Conservation (phyloP, 306 rosid genomes). For the Castanea sativa region DNA sequence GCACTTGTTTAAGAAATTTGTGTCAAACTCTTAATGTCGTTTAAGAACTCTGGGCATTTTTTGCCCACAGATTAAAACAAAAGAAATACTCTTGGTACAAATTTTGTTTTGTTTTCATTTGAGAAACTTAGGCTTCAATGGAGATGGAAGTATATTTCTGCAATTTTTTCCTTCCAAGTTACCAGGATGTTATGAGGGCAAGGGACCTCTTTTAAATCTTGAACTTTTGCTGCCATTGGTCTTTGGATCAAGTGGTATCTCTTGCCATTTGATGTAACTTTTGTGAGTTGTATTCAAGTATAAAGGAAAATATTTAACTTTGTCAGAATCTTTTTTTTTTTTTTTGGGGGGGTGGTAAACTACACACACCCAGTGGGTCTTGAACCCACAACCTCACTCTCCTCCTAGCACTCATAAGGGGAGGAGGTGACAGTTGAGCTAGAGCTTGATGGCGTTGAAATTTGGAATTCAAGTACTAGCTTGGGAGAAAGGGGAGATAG, state of each 20-base stretch:
- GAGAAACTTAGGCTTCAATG: neutral
- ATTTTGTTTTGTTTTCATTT: neutral
- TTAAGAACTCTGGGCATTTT: neutral
- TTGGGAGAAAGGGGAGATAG: neutral
- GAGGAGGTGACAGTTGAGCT: too few species aligned
- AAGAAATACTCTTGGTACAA: constrained; percentile 4
- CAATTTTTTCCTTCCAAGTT: constrained; percentile 7
- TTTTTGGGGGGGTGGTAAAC: too few species aligned
- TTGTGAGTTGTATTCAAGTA: neutral
- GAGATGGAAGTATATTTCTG: neutral
- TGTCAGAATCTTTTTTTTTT: neutral
- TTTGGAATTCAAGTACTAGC: neutral
- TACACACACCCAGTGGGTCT: too few species aligned
- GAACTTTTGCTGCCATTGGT: neutral
- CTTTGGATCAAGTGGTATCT: neutral
- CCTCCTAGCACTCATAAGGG: too few species aligned
- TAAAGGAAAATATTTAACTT: constrained; percentile 3
- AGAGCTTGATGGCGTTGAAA: too few species aligned
- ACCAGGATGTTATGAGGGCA: neutral
- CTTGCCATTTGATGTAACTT: neutral
- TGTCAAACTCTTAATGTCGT: neutral
- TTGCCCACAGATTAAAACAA: neutral
- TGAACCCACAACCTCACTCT: too few species aligned
- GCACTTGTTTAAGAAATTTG: neutral
- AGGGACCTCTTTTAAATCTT: neutral